phyloP scores from a whole-genome alignment of 2,329 filamentous ascomycete species.

The Colletotrichum eremochloae region DNA sequence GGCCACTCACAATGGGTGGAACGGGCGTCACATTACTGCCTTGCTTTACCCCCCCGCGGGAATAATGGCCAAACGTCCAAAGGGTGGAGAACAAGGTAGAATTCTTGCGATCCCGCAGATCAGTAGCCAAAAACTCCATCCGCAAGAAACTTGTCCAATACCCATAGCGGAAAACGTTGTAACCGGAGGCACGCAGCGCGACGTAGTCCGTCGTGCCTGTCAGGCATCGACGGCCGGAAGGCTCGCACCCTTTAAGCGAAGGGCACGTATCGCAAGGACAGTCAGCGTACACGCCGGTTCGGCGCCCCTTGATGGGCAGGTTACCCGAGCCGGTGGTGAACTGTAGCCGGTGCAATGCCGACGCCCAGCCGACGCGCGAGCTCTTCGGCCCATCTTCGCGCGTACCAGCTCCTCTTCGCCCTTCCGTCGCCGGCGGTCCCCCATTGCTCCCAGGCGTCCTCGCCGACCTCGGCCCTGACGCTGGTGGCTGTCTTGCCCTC shows the following conservation, averaged over 20 bases:
- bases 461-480: conserved; percentile 67
- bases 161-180: too few species aligned
- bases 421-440: conserved; percentile 4
- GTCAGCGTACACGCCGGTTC: not conserved
- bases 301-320: not conserved
- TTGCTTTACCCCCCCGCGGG: not conserved
- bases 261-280: too few species aligned
- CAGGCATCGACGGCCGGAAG: not conserved
- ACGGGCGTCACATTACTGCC: not conserved
- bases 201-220: not conserved
- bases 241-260: not conserved
- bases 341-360: conserved; percentile 14
- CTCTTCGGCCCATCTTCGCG: conserved; percentile 36
- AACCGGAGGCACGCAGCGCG: not conserved
- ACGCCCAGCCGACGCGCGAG: conserved; percentile 34
- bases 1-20: not conserved
- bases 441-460: conserved; percentile 24
- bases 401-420: conserved; percentile 27
- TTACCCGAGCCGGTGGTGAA: conserved; percentile 17
- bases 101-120: not conserved
- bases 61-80: not conserved
- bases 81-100: not conserved
- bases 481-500: conserved; percentile 85
- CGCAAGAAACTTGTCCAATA: not conserved
- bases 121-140: not conserved